Evolutionary conservation across 805 yeast species (phyloP).

Genomic region (Monosporozyma yasuniensis): DNA sequence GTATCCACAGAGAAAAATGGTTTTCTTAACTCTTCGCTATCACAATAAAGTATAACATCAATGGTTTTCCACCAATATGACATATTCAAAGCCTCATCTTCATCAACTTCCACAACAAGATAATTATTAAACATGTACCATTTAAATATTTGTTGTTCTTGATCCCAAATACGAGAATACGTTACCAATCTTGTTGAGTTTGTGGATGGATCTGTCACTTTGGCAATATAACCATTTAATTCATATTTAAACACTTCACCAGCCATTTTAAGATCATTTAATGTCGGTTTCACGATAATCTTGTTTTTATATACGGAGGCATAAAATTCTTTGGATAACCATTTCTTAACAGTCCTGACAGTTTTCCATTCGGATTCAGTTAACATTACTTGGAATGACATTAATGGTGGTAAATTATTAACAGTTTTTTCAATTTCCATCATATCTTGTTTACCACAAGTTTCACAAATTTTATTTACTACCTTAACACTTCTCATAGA

Average conservation of each 20-base stretch:
- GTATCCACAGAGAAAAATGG: constrained; percentile 39
- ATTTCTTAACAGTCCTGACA: constrained; percentile 41
- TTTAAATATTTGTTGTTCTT: constrained; percentile 20
- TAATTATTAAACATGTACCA: constrained; percentile 93
- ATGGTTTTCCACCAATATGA: constrained; percentile 79
- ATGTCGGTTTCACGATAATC: constrained; percentile 29
- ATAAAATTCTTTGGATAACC: constrained; percentile 59
- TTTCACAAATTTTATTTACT: constrained; percentile 44
- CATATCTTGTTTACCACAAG: constrained; percentile 42
- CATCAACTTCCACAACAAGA: constrained; percentile 65
- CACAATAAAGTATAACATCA: constrained; percentile 57
- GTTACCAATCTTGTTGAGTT: constrained; percentile 53
- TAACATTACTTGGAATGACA: constrained; percentile 53
- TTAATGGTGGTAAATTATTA: constrained; percentile 51
- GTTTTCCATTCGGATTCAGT: constrained; percentile 45
- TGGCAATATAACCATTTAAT: constrained; percentile 61
- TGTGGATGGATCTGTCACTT: constrained; percentile 44
- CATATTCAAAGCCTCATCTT: constrained; percentile 69
- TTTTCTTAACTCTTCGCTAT: constrained; percentile 33
- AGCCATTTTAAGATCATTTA: constrained; percentile 23
- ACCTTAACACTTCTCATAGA: constrained; percentile 46
- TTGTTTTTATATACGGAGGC: constrained; percentile 34
- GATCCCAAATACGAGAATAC: constrained; percentile 39
- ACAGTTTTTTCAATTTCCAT: constrained; percentile 47
- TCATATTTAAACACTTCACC: constrained; percentile 42